phyloP scores from a whole-genome alignment of 257 asterid species.

The Scutellaria baicalensis region DNA sequence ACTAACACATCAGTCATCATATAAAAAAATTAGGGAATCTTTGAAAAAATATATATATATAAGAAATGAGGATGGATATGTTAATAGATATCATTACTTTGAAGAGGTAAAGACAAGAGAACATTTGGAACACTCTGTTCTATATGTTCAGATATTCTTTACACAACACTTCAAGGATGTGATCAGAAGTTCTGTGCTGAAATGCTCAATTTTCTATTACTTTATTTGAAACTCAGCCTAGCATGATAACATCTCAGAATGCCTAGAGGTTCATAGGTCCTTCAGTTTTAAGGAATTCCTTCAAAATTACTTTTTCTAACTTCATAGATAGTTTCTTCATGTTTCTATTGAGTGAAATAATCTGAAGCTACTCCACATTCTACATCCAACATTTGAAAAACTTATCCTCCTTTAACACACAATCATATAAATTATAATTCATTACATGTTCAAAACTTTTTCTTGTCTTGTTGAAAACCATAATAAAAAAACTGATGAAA shows the following conservation, averaged over 20 bases:
- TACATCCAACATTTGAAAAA: background rate
- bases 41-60: background rate
- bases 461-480: background rate
- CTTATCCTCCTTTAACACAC: background rate
- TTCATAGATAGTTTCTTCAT: background rate
- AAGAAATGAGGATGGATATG: background rate
- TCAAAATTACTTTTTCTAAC: background rate
- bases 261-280: background rate
- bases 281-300: background rate
- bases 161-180: background rate
- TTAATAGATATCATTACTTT: background rate
- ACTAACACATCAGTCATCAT: constrained; percentile 27
- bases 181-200: background rate
- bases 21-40: constrained; percentile 8
- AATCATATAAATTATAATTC: background rate
- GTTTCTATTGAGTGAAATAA: background rate
- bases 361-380: background rate
- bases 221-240: constrained; percentile 1
- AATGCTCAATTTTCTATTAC: background rate
- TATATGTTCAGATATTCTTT: background rate
- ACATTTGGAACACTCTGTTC: background rate
- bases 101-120: background rate
- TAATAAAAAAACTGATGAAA: background rate
- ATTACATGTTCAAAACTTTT: background rate
- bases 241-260: background rate